Conservation (phyloP, 2,329 filamentous ascomycete genomes). For the Apiospora phragmitis region DNA sequence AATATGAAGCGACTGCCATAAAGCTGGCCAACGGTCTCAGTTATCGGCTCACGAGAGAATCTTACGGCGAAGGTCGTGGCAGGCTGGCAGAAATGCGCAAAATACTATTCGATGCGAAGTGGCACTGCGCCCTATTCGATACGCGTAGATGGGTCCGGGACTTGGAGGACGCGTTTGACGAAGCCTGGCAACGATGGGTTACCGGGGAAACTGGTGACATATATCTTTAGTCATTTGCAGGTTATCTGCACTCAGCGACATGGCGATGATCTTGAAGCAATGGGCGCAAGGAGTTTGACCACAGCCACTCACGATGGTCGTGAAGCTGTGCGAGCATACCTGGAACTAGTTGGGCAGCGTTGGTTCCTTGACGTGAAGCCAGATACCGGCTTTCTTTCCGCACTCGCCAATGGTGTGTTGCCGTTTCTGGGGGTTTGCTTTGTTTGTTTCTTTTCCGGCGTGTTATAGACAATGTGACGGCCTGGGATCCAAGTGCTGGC, state of each 20-base stretch:
- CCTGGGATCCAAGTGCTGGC: slow-evolving; percentile 38
- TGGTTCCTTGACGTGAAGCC: neutral
- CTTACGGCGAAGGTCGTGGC: slow-evolving; percentile 60
- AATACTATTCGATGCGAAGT: slow-evolving; percentile 80
- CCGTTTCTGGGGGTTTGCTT: neutral
- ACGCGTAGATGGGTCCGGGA: slow-evolving; percentile 89
- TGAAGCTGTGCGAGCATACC: neutral
- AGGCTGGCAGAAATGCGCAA: slow-evolving; percentile 77
- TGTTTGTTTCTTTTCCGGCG: neutral
- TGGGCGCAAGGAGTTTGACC: neutral
- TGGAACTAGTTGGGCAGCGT: neutral
- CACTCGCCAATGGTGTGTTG: neutral
- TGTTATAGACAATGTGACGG: slow-evolving; percentile 33
- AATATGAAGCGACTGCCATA: slow-evolving; percentile 81
- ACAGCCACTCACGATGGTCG: neutral
- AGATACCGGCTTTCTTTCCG: neutral
- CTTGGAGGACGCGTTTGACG: slow-evolving; percentile 83
- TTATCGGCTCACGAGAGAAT: slow-evolving; percentile 50
- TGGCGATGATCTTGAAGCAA: neutral
- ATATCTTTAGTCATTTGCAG: slow-evolving; percentile 55
- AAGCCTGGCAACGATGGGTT: slow-evolving; percentile 89
- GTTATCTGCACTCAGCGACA: neutral
- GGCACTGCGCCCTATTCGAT: slow-evolving; percentile 86
- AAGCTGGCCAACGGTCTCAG: slow-evolving; percentile 63
- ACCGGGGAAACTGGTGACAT: slow-evolving; percentile 88